phyloP scores from a whole-genome alignment of 305 asterid species.

The Plantago coronopus region DNA sequence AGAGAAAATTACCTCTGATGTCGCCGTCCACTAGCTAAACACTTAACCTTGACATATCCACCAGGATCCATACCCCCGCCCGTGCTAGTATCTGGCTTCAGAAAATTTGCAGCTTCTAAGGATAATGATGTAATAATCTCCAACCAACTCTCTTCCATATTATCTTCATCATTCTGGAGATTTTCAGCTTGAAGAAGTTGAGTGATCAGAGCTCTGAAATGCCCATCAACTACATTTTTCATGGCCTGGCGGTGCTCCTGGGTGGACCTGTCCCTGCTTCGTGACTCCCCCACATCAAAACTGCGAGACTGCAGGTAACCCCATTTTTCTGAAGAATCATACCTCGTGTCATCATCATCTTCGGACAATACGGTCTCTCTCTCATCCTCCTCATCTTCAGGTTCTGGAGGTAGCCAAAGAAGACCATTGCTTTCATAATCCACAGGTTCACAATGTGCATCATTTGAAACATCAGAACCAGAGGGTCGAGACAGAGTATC shows the following conservation, averaged over 20 bases:
- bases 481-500: constrained; percentile 27
- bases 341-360: constrained; percentile 51
- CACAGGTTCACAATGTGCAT: constrained; percentile 42
- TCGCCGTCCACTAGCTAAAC: constrained; percentile 70
- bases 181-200: constrained; percentile 71
- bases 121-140: constrained; percentile 60
- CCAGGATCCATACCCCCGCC: constrained; percentile 91
- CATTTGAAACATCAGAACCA: constrained; percentile 35
- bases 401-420: constrained; percentile 83
- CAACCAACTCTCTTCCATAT: constrained; percentile 57
- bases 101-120: constrained; percentile 78
- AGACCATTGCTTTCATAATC: constrained; percentile 60
- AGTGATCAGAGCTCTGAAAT: constrained; percentile 63
- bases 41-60: constrained; percentile 81
- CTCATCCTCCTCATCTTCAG: constrained; percentile 77
- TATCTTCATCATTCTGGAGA: constrained; percentile 38
- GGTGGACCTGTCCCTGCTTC: constrained; percentile 58
- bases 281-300: constrained; percentile 51
- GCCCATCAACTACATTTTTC: constrained; percentile 65
- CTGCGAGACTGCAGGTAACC: constrained; percentile 54
- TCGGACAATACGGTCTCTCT: constrained; percentile 48
- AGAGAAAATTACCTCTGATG: constrained; percentile 51
- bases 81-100: constrained; percentile 76
- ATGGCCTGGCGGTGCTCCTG: constrained; percentile 64
- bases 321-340: constrained; percentile 66